A percentile compares a stretch with the other conserved stretches of the same genome.
Evolutionary conservation across 495 filamentous ascomycete species (phyloP).

Genomic region (Trichoderma reesei): DNA sequence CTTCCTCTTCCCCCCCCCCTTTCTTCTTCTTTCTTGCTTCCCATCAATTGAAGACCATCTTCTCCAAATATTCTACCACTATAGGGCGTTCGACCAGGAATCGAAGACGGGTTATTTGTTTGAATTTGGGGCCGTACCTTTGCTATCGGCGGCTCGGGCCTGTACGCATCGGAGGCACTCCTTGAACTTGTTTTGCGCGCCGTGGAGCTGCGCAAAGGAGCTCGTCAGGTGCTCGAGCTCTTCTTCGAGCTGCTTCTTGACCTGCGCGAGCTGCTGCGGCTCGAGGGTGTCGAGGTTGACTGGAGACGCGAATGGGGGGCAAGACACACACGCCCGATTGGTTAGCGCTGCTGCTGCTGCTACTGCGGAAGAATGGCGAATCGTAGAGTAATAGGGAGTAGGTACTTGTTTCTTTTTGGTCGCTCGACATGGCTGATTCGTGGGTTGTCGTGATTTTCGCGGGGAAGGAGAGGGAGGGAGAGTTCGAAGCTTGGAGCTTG

Average conservation of each 20-base stretch:
- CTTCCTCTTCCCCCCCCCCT: no score
- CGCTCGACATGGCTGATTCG: constrained; percentile 8
- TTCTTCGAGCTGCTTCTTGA: constrained; percentile 92
- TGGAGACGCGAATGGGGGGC: no score
- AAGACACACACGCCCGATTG: background rate
- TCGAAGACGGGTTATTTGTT: no score
- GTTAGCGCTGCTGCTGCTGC: background rate
- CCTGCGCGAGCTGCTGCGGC: constrained; percentile 43
- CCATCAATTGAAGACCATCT: no score
- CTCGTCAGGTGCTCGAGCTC: constrained; percentile 87
- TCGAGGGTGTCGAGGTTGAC: constrained; percentile 41
- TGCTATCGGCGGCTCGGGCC: constrained; percentile 23
- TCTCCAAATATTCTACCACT: no score
- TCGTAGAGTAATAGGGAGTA: background rate
- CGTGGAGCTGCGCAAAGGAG: constrained; percentile 80
- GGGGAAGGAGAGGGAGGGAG: background rate
- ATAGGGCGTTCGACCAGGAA: no score
- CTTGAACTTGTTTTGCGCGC: constrained; percentile 81
- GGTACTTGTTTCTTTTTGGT: constrained; percentile 8
- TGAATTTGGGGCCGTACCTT: constrained; percentile 4
- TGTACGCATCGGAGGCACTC: constrained; percentile 75
- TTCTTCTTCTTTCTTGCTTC: no score
- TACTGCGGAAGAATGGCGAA: background rate
- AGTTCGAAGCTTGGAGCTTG: no score
- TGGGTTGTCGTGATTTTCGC: background rate